Evolutionary conservation across 805 yeast species (phyloP).

Genomic region (Spathaspora girioi): DNA sequence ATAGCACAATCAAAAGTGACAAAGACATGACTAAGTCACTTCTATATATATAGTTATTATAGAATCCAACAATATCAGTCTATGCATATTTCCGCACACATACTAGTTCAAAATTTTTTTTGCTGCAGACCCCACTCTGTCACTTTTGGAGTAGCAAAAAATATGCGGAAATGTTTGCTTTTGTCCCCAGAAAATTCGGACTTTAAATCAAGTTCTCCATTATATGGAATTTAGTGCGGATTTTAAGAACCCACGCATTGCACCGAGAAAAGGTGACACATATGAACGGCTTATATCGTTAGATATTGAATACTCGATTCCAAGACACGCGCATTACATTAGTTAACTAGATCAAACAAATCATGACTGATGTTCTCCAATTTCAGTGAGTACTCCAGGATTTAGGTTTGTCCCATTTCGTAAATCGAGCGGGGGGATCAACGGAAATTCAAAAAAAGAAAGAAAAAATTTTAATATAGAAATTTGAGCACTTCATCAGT

Average conservation of each 20-base stretch:
- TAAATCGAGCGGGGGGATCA: neutral
- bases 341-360: neutral
- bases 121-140: neutral
- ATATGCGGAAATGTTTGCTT: neutral
- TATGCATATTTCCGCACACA: neutral
- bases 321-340: no score
- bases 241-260: no score
- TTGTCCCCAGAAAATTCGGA: neutral
- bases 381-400: neutral
- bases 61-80: neutral
- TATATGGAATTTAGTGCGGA: neutral
- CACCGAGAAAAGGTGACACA: neutral
- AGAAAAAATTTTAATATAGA: no score
- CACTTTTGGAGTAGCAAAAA: neutral
- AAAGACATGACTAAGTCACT: neutral
- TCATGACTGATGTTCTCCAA: neutral
- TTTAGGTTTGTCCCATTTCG: neutral
- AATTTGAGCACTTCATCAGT: neutral
- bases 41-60: neutral
- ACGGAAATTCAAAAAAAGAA: neutral
- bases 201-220: neutral
- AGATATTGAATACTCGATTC: neutral
- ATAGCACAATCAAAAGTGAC: neutral
- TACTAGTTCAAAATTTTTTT: neutral
- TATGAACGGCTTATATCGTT: no score